Conservation (phyloP, 2,329 filamentous ascomycete species). For the Fusarium sp. region DNA sequence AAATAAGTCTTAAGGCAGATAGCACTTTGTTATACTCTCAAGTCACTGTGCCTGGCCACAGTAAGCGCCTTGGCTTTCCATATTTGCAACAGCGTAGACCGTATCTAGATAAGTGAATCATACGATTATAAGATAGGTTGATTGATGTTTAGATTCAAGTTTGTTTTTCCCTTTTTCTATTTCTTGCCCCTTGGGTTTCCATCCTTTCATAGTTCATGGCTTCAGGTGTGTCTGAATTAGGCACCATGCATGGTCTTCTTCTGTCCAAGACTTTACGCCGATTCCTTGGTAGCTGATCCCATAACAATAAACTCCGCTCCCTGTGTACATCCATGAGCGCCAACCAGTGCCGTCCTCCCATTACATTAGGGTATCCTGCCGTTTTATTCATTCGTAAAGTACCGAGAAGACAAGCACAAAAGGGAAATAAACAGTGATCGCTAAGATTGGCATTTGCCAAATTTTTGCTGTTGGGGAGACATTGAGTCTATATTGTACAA, state of each 20-base stretch:
- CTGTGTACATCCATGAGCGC: constrained; percentile 37
- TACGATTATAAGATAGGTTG: neutral
- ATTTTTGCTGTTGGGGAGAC: constrained; percentile 4
- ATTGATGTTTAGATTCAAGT: constrained; percentile 1
- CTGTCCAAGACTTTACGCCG: neutral
- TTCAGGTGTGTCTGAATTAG: neutral
- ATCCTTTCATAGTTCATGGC: neutral
- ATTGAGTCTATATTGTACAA: constrained; percentile 39
- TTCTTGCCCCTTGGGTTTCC: neutral
- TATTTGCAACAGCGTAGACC: neutral
- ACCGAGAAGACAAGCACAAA: constrained; percentile 15
- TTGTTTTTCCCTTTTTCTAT: neutral
- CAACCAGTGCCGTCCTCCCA: constrained; percentile 38
- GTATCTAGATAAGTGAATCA: neutral
- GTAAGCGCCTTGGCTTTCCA: neutral
- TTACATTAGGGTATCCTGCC: constrained; percentile 47
- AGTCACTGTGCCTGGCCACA: neutral
- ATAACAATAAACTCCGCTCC: constrained; percentile 16
- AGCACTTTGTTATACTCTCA: neutral
- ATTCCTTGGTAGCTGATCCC: neutral
- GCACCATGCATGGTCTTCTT: neutral
- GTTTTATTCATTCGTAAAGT: constrained; percentile 40
- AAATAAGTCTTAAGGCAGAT: neutral
- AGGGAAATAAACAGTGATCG: constrained; percentile 21
- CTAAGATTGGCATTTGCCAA: constrained; percentile 18